Conservation (phyloP, 1,284 basidiomycete genomes). For the Sanghuangporus sanghuang region DNA sequence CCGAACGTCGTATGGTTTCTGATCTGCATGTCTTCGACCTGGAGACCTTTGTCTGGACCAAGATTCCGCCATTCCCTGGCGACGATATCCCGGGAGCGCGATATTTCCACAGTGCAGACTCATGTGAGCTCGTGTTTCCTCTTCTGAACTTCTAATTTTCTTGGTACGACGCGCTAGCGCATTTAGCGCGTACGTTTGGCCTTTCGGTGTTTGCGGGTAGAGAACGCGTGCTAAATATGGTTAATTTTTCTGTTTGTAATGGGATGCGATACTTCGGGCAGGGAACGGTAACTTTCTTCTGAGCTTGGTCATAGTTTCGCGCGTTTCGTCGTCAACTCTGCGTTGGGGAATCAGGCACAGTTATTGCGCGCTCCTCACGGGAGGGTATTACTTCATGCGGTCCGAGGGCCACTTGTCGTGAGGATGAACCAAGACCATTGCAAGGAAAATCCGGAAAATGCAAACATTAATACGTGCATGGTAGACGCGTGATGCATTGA, state of each 20-base stretch:
- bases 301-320: not conserved
- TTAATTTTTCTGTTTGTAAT: not conserved
- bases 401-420: not conserved
- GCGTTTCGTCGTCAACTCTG: not conserved
- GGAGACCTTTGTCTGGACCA: constrained; percentile 73
- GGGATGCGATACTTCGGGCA: not conserved
- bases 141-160: not conserved
- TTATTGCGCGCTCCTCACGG: not conserved
- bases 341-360: not conserved
- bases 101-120: constrained; percentile 90
- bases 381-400: not conserved
- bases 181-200: not conserved
- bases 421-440: not conserved
- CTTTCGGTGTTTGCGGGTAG: not conserved
- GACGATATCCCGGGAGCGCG: constrained; percentile 70
- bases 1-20: constrained; percentile 80
- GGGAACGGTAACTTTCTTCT: not conserved
- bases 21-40: constrained; percentile 88
- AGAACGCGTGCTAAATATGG: not conserved
- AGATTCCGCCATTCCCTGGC: constrained; percentile 54
- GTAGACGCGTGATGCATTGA: not conserved
- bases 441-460: too few relatives aligned
- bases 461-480: not conserved
- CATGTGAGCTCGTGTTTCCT: constrained; percentile 51
- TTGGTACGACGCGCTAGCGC: not conserved